These are phyloP conservation scores for Lactarius trivialis DNA, from an alignment of 768 basidiomycete species.

Conservation along the genomic window DNA sequence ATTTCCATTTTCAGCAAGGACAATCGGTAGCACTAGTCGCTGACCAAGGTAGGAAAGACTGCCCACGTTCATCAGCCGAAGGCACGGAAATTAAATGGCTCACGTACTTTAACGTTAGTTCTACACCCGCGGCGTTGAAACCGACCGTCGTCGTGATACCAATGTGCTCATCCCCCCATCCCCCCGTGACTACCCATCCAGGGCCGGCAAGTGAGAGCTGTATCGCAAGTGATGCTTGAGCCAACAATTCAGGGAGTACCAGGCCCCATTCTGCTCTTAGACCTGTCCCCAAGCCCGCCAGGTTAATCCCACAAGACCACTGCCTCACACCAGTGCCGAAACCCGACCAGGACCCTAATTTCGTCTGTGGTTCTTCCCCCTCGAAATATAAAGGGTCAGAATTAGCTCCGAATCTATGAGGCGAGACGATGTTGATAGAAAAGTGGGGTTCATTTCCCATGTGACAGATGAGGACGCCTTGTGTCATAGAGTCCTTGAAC, in stretches of 20 bases:
- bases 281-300: slow-evolving; percentile 43
- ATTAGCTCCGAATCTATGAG: slow-evolving; percentile 7
- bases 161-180: slow-evolving; percentile 43
- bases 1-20: slow-evolving; percentile 46
- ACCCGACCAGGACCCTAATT: slow-evolving; percentile 46
- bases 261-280: slow-evolving; percentile 48
- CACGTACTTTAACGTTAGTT: slow-evolving; percentile 52
- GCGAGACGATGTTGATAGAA: slow-evolving; percentile 17
- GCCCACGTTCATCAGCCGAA: slow-evolving; percentile 21
- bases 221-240: slow-evolving; percentile 44
- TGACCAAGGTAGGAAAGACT: slow-evolving; percentile 56
- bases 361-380: slow-evolving; percentile 13
- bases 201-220: slow-evolving; percentile 44
- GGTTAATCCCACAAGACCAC: slow-evolving; percentile 43
- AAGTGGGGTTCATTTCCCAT: slow-evolving; percentile 15
- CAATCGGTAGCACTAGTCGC: slow-evolving; percentile 49
- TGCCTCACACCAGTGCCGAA: slow-evolving; percentile 41
- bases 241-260: slow-evolving; percentile 47
- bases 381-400: slow-evolving; percentile 12
- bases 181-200: slow-evolving; percentile 38
- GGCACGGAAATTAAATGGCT: slow-evolving; percentile 18
- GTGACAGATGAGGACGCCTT: slow-evolving; percentile 19
- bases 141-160: slow-evolving; percentile 41
- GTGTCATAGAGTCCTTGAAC: slow-evolving; percentile 21
- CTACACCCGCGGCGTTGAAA: slow-evolving; percentile 42